Evolutionary conservation across 2,329 filamentous ascomycete genomes (phyloP), one percentile per base, ranked within the genome.

Genomic region (Phialophora tarda): DNA sequence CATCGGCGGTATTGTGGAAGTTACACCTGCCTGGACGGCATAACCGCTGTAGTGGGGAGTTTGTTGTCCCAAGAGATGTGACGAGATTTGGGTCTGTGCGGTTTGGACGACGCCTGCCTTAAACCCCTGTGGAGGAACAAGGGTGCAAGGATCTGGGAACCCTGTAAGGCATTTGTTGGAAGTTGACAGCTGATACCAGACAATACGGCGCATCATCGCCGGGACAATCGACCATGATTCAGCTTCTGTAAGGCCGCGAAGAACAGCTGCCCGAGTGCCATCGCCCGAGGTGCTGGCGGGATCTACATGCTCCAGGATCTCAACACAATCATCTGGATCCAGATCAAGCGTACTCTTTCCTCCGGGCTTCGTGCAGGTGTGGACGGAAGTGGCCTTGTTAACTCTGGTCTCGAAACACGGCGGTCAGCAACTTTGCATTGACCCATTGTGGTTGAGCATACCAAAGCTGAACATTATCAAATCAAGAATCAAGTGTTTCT

Each of bases 401-500:
- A 54, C 50, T 69, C 67, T 26, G 66, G 61, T 24, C 64, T 62
- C 12, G 67, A 62, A 8, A 61, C 67, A 28, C 64, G 61, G 24
- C 62, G 65, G 67, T 8, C 50, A 3, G 59, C 60, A 24, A 69
- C 38, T 30, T 60, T 66, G 6, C 62, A 57, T 28, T 17, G 58
- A 41, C 17, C 51, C 53, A n/a, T 32, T 32, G 2, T 10, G 56
- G 64, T 51, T 65, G 51, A 65, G 61, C 7, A 63, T 61, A 38
- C 64, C 53, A 58, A 65, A 67, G 30, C 67, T 59, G 58, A 65
- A 65, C 28, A 69, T 54, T 4, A 69, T 67, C n/a, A 69, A 56
- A 8, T 61, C 64, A 44, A 67, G 62, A 14, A 65, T 62, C 34
- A 66, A 55, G 54, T 67, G 64, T 32, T 67, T 67, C 50, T 69